A percentile compares a stretch with the other conserved stretches of the same genome.
Evolutionary conservation across 192 early-diverging fungal genomes (phyloP).

Genomic region (Gonapodya sp.): DNA sequence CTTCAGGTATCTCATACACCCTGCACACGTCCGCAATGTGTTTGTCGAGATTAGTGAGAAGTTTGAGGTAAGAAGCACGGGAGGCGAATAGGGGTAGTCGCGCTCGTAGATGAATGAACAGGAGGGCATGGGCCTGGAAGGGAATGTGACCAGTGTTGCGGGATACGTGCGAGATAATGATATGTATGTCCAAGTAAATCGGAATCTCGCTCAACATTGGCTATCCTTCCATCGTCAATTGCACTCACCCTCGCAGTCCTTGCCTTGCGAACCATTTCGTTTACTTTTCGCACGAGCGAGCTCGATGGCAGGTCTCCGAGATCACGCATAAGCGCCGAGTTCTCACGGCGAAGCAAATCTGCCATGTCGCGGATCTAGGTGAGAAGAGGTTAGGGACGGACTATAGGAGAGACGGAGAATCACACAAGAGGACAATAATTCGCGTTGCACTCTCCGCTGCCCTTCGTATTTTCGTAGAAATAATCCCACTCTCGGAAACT

Average conservation of each 20-base stretch:
- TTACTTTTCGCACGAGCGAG: conserved; percentile 73
- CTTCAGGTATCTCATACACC: conserved; percentile 56
- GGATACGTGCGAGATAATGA: not conserved
- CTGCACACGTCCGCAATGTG: conserved; percentile 70
- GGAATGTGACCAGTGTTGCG: conserved; percentile 5
- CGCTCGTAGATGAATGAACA: conserved; percentile 70
- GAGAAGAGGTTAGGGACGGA: too few species aligned
- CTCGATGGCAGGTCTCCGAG: conserved; percentile 65
- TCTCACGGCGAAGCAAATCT: conserved; percentile 59
- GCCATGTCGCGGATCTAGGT: conserved; percentile 38
- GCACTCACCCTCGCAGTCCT: conserved; percentile 52
- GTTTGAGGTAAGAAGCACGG: conserved; percentile 56
- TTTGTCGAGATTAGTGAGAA: conserved; percentile 59
- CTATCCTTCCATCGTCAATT: conserved; percentile 15
- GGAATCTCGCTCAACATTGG: too few species aligned
- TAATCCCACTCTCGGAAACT: too few species aligned
- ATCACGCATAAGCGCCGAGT: conserved; percentile 66
- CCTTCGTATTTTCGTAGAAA: too few species aligned
- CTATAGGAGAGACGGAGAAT: too few species aligned
- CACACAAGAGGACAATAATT: too few species aligned
- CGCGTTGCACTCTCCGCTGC: too few species aligned
- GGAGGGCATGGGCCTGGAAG: conserved; percentile 65
- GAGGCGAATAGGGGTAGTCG: conserved; percentile 86
- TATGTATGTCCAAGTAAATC: not conserved
- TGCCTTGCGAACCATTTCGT: conserved; percentile 84